Conservation (phyloP, 176 grass and related monocot genomes). For the Alopecurus myosuroides region DNA sequence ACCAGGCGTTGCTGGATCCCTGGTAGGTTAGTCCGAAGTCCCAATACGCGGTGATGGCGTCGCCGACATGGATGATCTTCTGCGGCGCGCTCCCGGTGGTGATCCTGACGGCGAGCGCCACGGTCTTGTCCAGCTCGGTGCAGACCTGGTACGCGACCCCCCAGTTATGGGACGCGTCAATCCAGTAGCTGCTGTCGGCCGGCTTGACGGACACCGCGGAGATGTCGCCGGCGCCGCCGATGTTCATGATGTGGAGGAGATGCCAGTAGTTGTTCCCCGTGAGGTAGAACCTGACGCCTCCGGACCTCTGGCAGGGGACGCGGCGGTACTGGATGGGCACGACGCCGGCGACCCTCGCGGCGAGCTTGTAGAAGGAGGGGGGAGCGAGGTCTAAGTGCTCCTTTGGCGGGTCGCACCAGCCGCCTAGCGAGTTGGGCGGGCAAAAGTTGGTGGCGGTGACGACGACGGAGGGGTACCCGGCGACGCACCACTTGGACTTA, state of each 20-base stretch:
- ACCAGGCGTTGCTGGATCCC: slow-evolving; percentile 52
- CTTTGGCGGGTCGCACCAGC: slow-evolving; percentile 87
- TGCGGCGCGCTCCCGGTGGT: slow-evolving; percentile 22
- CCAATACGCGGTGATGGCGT: slow-evolving; percentile 51
- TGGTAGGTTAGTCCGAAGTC: slow-evolving; percentile 47
- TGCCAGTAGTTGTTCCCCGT: slow-evolving; percentile 71
- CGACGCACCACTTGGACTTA: slow-evolving; percentile 26
- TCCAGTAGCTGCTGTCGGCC: background rate
- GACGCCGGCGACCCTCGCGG: slow-evolving; percentile 39
- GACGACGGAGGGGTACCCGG: slow-evolving; percentile 24
- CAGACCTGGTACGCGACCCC: slow-evolving; percentile 55
- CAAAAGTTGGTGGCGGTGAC: slow-evolving; percentile 82
- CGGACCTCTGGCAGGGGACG: slow-evolving; percentile 45
- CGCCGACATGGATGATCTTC: slow-evolving; percentile 27
- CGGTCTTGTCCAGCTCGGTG: background rate
- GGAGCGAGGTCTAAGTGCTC: slow-evolving; percentile 77
- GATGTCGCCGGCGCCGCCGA: slow-evolving; percentile 58
- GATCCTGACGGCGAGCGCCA: slow-evolving; percentile 39
- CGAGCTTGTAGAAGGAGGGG: slow-evolving; percentile 47
- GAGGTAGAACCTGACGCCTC: slow-evolving; percentile 48
- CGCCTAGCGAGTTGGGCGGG: slow-evolving; percentile 84
- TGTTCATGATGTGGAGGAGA: slow-evolving; percentile 45
- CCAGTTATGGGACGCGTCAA: slow-evolving; percentile 51
- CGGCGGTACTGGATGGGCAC: slow-evolving; percentile 67
- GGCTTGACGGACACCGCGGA: slow-evolving; percentile 17